Base-by-base conservation (phyloP, 1,284 basidiomycete species). In the Cystobasidiaceae sp. region DNA sequence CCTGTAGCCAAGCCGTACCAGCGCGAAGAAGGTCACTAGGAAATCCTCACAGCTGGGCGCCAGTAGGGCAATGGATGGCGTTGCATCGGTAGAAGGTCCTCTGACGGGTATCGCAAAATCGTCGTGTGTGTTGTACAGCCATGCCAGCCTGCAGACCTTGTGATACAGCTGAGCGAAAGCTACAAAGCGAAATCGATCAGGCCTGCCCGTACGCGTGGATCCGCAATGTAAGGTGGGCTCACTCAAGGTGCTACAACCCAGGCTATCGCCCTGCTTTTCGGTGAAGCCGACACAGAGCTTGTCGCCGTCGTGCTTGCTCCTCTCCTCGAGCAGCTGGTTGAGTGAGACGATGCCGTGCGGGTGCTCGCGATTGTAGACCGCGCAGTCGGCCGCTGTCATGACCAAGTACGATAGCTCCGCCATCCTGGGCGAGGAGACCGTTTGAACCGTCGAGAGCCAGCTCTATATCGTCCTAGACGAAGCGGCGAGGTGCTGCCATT, bases 21-120 rank as follows among this genome's bases (percentile, higher is more conserved):
- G 71, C 9, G 75, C 77, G 1, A 79, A 71, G 69, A 76, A 76
- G 21, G 74, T 71, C 3, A 74, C 63, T 17, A 79, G 70, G 56
- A 79, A 77, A n/a, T 77, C 77, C 39, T 77, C 39, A 0, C 77
- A 77, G 1, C 76, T 78, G 1, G 77, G 77, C 23, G 75, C 75
- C 1, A 79, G 68, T 7, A 79, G 65, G 13, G 77, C 77, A 13
- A 78, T 68, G 8, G 75, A 69, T 13, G 49, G 27, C 45, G 46
- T 45, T 51, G 56, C 28, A 54, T 51, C 19, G 5, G 60, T 72
- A 65, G 30, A 2, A 15, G 15, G 39, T 19, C 19, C 15, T 23
- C 58, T 27, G 30, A 34, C 46, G 37, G 45, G 25, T 19, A 60
- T 37, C 2, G 45, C 19, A 37, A 37, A 34, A 28, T 51, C 27